These are phyloP conservation scores for grape (Vitis vinifera) DNA, from an alignment of 164 flowering plant species.

Conservation along the genomic window DNA sequence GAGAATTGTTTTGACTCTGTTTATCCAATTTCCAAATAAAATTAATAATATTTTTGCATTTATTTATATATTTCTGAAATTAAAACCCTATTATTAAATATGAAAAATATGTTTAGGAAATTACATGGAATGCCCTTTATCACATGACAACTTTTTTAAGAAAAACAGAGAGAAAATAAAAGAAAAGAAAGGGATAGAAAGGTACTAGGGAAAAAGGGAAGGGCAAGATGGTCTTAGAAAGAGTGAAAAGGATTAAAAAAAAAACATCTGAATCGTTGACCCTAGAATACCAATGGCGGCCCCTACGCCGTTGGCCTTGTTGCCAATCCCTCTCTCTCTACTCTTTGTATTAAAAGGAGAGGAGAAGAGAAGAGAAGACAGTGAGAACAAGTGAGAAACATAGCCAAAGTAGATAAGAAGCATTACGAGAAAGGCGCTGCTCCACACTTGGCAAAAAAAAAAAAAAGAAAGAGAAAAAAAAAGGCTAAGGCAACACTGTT, in stretches of 20 bases:
- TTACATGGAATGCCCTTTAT: no score
- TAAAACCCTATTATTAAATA: no score
- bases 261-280: conserved; percentile 46
- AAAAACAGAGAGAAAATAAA: background rate
- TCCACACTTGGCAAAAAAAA: background rate
- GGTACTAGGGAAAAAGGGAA: conserved; percentile 15
- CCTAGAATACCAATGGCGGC: conserved; percentile 67
- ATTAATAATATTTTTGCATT: no score
- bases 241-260: conserved; percentile 5
- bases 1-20: no score
- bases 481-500: background rate
- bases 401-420: conserved; percentile 16
- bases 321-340: conserved; percentile 21
- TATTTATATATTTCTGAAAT: no score
- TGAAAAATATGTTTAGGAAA: no score
- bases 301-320: conserved; percentile 79
- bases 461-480: background rate
- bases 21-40: no score
- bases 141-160: background rate
- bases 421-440: conserved; percentile 10
- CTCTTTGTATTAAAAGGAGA: conserved; percentile 14
- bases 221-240: conserved; percentile 15
- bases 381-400: conserved; percentile 10
- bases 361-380: conserved; percentile 13
- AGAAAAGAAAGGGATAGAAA: background rate